Evolutionary conservation across 257 asterid species (phyloP), one percentile per base, ranked within the genome.

Genomic region (Cordia subcordata): DNA sequence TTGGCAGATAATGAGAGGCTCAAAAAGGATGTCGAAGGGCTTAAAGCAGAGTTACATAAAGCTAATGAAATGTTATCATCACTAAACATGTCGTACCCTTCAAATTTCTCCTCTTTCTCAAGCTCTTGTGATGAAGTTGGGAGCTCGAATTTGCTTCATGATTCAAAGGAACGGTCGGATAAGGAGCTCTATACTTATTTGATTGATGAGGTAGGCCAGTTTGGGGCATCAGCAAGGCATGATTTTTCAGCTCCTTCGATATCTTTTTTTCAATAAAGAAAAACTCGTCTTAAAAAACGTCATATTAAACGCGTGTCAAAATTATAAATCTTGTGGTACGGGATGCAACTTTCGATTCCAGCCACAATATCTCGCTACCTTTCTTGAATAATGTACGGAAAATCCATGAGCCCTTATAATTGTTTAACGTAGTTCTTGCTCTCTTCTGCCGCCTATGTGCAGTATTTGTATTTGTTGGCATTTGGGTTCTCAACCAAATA

Each of bases 111-210:
- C 8, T 77, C 79, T 1, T 56, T 76, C 5, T 57, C 84, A 5
- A 77, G 75, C 10, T 77, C 85, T 0, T 70, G 83, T 21, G 87
- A 77, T 53, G 87, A 83, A 64, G 81, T 50, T 55, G 83, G 84
- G 68, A 75, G 78, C 62, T 71, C 73, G 6, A 38, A 21, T 39
- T 57, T 68, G 53, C 53, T 68, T 53, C 62, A 59, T 45, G 67
- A 62, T 27, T 65, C 58, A 44, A 39, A 69, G 49, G 65, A 73
- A n/a, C 53, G 62, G 17, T 51, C 75, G 67, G 93, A 76, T 74
- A 70, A 68, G 72, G 85, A 74, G 12, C 56, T 70, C 21, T 78
- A 78, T 32, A 74, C 77, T 53, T 66, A 79, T 57, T 66, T 77
- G 15, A 74, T 80, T 18, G 81, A 75, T 17, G 75, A 46, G 14